A percentile compares a stretch with the other conserved stretches of the same genome.
These are phyloP conservation scores for Trichoderma gracile DNA, from an alignment of 2,329 filamentous ascomycete genomes.

Conservation along the genomic window DNA sequence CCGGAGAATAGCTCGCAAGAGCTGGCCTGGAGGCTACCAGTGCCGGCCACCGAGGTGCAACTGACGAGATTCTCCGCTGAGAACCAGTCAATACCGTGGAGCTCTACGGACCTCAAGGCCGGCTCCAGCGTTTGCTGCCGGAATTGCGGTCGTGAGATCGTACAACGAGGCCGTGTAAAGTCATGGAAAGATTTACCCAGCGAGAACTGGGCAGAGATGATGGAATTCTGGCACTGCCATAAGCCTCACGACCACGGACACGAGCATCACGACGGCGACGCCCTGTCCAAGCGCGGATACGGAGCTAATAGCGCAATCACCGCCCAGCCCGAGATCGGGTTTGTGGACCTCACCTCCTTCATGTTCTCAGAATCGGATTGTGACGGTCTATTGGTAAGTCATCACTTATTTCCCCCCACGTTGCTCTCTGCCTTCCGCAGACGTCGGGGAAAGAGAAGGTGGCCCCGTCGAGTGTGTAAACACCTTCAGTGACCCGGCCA, in stretches of 20 bases:
- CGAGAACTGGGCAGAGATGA: constrained; percentile 99
- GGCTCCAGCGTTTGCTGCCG: constrained; percentile 48
- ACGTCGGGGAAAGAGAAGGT: constrained; percentile 59
- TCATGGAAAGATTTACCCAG: constrained; percentile 92
- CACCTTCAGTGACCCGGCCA: constrained; percentile 57
- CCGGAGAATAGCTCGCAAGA: constrained; percentile 36
- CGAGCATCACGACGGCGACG: constrained; percentile 46
- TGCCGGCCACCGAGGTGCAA: constrained; percentile 34
- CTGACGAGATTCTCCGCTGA: constrained; percentile 36
- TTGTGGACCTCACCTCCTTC: constrained; percentile 80
- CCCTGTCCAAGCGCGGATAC: constrained; percentile 69
- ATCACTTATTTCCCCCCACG: not conserved
- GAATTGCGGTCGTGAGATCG: constrained; percentile 42
- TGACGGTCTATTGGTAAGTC: constrained; percentile 42
- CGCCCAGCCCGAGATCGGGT: constrained; percentile 66
- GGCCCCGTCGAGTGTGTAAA: constrained; percentile 48
- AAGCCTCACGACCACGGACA: constrained; percentile 71
- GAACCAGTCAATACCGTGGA: constrained; percentile 55
- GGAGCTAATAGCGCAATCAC: constrained; percentile 75
- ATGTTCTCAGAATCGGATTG: constrained; percentile 71
- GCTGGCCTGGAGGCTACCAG: constrained; percentile 58
- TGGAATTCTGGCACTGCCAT: constrained; percentile 99
- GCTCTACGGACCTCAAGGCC: constrained; percentile 49
- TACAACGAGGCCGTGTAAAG: constrained; percentile 44
- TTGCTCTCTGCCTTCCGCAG: not conserved